These are phyloP conservation scores for Hygrocybe punicea DNA, from an alignment of 768 basidiomycete species.

Conservation along the genomic window DNA sequence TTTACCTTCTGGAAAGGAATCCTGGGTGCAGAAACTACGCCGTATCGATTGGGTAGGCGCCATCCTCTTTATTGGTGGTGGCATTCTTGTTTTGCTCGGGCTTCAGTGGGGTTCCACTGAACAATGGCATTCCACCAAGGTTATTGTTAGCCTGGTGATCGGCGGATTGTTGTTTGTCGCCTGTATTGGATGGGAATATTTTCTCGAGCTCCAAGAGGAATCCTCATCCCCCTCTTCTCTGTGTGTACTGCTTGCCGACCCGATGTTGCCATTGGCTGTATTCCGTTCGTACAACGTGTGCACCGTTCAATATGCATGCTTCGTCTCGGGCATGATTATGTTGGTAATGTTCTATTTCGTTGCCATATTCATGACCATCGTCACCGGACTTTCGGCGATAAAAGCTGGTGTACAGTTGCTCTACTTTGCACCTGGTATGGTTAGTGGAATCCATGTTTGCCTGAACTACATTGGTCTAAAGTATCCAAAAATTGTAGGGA, in stretches of 20 bases:
- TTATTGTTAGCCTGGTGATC: slow-evolving; percentile 47
- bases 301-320: slow-evolving; percentile 36
- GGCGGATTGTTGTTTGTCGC: slow-evolving; percentile 41
- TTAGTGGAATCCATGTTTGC: slow-evolving; percentile 17
- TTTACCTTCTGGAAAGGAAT: slow-evolving; percentile 2
- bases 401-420: slow-evolving; percentile 47
- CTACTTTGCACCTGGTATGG: slow-evolving; percentile 51
- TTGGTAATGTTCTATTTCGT: slow-evolving; percentile 55
- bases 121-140: slow-evolving; percentile 40
- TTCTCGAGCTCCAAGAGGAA: slow-evolving; percentile 31
- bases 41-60: slow-evolving; percentile 50
- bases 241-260: slow-evolving; percentile 27
- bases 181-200: slow-evolving; percentile 44
- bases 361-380: slow-evolving; percentile 49
- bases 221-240: neutral
- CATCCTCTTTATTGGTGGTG: slow-evolving; percentile 40
- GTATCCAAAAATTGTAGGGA: slow-evolving; percentile 28
- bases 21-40: slow-evolving; percentile 27
- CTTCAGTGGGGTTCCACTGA: slow-evolving; percentile 50
- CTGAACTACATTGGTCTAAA: neutral
- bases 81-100: slow-evolving; percentile 47
- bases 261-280: slow-evolving; percentile 47
- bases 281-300: slow-evolving; percentile 43
- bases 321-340: slow-evolving; percentile 47
- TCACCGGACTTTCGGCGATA: slow-evolving; percentile 38